Base-by-base conservation (phyloP, 129 eudicot species). In the Chrysanthemum seticuspe region DNA sequence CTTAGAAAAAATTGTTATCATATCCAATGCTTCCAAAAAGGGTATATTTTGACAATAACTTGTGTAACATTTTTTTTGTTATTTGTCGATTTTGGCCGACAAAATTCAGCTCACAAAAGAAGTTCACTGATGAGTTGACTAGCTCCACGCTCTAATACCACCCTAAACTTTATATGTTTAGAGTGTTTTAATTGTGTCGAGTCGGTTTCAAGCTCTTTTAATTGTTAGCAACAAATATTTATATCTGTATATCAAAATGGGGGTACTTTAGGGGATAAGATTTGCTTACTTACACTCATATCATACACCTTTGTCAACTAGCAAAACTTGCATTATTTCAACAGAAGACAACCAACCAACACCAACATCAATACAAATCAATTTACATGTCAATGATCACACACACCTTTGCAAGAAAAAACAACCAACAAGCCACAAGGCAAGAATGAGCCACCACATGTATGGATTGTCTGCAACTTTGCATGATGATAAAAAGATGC, bases 291-390 rank as follows among this genome's bases (percentile, higher is more conserved):
- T 56, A 23, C 48, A 12, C 29, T 49, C 47, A 6, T 50, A 61
- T 51, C 13, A 70, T 57, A 49, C 58, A 27, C 44, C 57, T 65
- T 78, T 78, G 78, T 78, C 82, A 72, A 72, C 55, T 62, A 71
- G 82, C 73, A 78, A 71, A 70, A 36, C 49, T 71, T 78, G 77
- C 77, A 71, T 71, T 71, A 78, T 78, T 53, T 72, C 62, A 65
- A 21, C 54, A 72, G 53, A 78, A 10, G 63, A 77, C 81, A 70
- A 51, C 76, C n/a, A 76, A 59, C 80, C 59, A 18, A 53, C 52
- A 67, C 57, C 13, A n/a, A 57, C 14, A 47, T 56, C 60, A 66
- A 13, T 40, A 63, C 53, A 65, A 72, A 6, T 48, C 23, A 34
- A 66, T 23, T 11, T 47, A 47, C 60, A 60, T 61, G 27, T 36